Evolutionary conservation across 257 asterid genomes (phyloP).

Genomic region (Nicotiana undulata): DNA sequence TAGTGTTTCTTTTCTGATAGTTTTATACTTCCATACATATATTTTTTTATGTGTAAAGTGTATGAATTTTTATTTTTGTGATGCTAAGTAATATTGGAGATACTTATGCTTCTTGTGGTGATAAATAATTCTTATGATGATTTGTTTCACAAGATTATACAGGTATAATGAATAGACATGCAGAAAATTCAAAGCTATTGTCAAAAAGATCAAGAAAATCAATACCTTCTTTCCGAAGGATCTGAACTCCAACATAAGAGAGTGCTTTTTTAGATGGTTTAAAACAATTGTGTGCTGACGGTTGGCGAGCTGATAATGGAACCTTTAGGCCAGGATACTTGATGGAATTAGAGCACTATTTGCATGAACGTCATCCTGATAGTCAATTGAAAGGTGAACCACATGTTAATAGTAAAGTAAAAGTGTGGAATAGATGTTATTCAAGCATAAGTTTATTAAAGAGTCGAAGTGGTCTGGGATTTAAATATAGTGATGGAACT

Average conservation of each 20-base stretch:
- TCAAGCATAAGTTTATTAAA: neutral
- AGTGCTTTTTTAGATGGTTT: neutral
- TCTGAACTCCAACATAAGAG: neutral
- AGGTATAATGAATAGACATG: neutral
- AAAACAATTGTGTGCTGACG: neutral
- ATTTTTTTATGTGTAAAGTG: too few species aligned
- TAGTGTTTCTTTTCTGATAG: neutral
- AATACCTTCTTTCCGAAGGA: neutral
- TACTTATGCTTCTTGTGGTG: neutral
- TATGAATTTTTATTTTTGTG: too few species aligned
- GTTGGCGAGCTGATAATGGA: neutral
- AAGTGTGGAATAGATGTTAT: neutral
- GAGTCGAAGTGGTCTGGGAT: neutral
- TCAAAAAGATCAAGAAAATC: neutral
- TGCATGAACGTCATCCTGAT: neutral
- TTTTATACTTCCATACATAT: too few species aligned
- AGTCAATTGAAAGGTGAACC: neutral
- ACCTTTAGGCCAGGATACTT: neutral
- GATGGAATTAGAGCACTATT: neutral
- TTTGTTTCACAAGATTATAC: neutral
- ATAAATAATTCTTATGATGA: neutral
- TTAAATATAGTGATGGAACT: neutral
- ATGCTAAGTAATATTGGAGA: too few species aligned
- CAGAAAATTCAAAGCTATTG: neutral
- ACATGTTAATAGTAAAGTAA: neutral